Evolutionary conservation across 2,329 filamentous ascomycete species (phyloP), one percentile per base, ranked within the genome.

Genomic region (Pestalotiopsis sp.): DNA sequence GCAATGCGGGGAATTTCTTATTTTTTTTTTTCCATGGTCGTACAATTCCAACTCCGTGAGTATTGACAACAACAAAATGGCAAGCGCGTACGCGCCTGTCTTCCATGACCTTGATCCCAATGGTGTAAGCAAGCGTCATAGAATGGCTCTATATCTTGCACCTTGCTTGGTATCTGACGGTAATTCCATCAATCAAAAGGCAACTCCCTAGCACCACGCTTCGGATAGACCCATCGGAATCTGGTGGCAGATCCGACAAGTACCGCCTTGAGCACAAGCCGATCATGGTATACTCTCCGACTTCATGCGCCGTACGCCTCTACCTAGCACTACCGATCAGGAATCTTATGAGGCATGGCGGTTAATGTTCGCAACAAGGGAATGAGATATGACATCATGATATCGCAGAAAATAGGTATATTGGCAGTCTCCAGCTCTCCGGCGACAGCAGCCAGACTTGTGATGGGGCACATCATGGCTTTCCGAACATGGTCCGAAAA

Each of bases 1-100:
- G 63, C 59, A 61, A 61, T 61, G 59, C 59, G 59, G 59, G 59
- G 59, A 40, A 40, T 36, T 20, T 61, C 59, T 60, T 27, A 58
- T n/a, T 58, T 40, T 23, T 36, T 36, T 13, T 27, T 27, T 27
- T 3, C 59, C 25, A 61, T 27, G 13, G 27, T 61, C 59, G 4
- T 11, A 17, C 59, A 36, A 27, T 4, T 40, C n/a, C 14, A n/a
- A 20, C 12, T 58, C 56, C 2, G 5, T 17, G 6, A 20, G 2
- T 23, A 25, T 58, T 58, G 45, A n/a, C n/a, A n/a, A 52, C 45
- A 31, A 31, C 31, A 31, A 31, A 31, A 31, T 31, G 31, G 31
- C 31, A 31, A 31, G 27, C 27, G 27, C 27, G 27, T 31, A 31
- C 27, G 27, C 27, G 27, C 27, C 27, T 31, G 27, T 31, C 27